Conservation (phyloP, 768 basidiomycete genomes). For the Hypholoma sublateritium region DNA sequence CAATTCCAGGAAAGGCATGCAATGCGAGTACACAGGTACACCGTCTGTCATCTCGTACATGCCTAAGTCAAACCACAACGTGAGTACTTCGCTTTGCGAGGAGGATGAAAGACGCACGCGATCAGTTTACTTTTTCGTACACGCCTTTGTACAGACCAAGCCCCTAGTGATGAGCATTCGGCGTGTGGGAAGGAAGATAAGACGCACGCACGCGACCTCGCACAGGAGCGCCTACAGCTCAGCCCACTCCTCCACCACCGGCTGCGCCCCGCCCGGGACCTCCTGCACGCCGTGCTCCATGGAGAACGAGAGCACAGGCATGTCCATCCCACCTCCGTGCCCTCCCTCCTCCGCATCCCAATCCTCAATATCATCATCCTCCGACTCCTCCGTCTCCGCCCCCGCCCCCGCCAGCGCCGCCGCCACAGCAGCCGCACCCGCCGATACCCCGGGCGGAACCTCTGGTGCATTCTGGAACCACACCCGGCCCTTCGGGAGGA, state of each 20-base stretch:
- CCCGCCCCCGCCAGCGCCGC: neutral
- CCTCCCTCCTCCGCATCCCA: neutral
- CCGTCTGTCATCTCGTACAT: too few relatives aligned
- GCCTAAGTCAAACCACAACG: too few relatives aligned
- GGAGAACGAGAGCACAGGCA: neutral
- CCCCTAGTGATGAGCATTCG: too few relatives aligned
- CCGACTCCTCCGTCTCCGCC: neutral
- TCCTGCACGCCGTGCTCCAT: neutral
- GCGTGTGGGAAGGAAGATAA: too few relatives aligned
- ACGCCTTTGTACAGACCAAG: too few relatives aligned
- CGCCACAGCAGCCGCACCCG: neutral
- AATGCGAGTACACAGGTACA: too few relatives aligned
- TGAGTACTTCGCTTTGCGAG: too few relatives aligned
- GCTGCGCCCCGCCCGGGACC: neutral
- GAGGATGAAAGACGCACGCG: too few relatives aligned
- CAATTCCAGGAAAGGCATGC: too few relatives aligned
- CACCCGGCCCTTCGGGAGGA: slow-evolving; percentile 59
- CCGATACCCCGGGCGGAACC: neutral
- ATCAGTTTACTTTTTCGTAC: too few relatives aligned
- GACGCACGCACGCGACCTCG: too few relatives aligned
- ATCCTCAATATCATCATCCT: neutral
- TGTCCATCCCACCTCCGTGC: neutral
- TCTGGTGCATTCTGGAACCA: slow-evolving; percentile 45
- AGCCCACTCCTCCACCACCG: neutral
- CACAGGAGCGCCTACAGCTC: neutral